These are phyloP conservation scores for Chrysanthemum lavandulifolium DNA, from an alignment of 129 eudicot species.

Conservation along the genomic window DNA sequence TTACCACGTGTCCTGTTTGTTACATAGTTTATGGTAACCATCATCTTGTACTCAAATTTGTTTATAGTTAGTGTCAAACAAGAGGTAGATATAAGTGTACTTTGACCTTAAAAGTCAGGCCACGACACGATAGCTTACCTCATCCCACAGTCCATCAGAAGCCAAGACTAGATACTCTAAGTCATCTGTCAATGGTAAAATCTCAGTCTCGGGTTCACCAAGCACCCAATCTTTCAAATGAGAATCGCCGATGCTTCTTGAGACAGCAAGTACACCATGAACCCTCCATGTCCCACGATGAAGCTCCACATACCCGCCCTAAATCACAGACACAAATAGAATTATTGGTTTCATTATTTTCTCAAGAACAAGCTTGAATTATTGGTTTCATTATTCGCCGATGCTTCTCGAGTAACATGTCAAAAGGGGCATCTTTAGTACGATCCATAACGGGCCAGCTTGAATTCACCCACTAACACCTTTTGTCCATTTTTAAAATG, in stretches of 20 bases:
- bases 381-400: slow-evolving; percentile 3
- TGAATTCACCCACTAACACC: neutral
- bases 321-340: slow-evolving; percentile 14
- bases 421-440: neutral
- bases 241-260: slow-evolving; percentile 96
- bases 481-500: neutral
- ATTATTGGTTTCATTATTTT: slow-evolving; percentile 4
- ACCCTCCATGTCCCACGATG: slow-evolving; percentile 97
- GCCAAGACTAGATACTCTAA: slow-evolving; percentile 82
- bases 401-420: neutral
- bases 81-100: neutral
- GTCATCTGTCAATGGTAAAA: slow-evolving; percentile 51
- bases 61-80: neutral
- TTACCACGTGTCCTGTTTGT: neutral
- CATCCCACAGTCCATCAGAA: slow-evolving; percentile 96
- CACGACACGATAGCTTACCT: slow-evolving; percentile 41
- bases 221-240: slow-evolving; percentile 91
- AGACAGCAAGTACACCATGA: slow-evolving; percentile 82
- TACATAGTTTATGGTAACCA: neutral
- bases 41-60: neutral
- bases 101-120: slow-evolving; percentile 2
- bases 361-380: slow-evolving; percentile 3
- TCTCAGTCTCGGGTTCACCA: slow-evolving; percentile 78
- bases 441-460: neutral
- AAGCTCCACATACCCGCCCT: slow-evolving; percentile 92